Base-by-base conservation (phyloP, 2,329 filamentous ascomycete genomes). In the Nothophaeocryptopus gaeumannii region DNA sequence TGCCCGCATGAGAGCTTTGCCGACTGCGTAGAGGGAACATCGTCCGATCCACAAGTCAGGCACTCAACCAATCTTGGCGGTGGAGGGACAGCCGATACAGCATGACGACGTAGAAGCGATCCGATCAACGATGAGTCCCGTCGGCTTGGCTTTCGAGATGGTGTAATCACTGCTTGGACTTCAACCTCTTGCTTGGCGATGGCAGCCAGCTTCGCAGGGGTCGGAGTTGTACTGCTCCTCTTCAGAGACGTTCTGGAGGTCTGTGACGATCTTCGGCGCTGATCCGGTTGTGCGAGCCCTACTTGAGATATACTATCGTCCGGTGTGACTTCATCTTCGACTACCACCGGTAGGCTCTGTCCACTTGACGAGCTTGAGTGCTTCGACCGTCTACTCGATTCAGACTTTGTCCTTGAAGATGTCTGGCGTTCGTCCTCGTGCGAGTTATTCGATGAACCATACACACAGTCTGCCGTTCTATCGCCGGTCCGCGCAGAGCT, bases 1-100 rank as follows among this genome's bases (percentile, higher is more conserved):
- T 95, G 89, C 2, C 83, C 83, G 66, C 90, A 95, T 58, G 81
- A 79, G 32, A 95, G 79, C 66, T 84, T 87, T 33, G 83, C 83
- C 31, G 85, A 80, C 67, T 82, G 83, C 51, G 75, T 75, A 8
- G 78, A 63, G 1, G 83, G 81, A 2, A 86, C 72, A 54, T 88
- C 83, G 55, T 88, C 84, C 34, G 75, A 76, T 63, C 84, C 72
- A 65, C 89, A 95, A 16, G 80, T 81, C 40, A 89, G 73, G 61
- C 89, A 95, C 62, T 86, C 79, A 38, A 85, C 62, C 2, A 66
- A 53, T 20, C 61, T 57, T 14, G 60, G 55, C 13, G 54, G 26
- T 10, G 45, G 20, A 14, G 58, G 55, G 7, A 53, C 41, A 16
- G 55, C 29, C 20, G 50, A 48, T 29, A 47, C 49, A 13, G 48